A percentile compares a stretch with the other conserved stretches of the same genome.
Evolutionary conservation across 352 stramenopile species (phyloP).

Genomic region (Pythium dissotocum): DNA sequence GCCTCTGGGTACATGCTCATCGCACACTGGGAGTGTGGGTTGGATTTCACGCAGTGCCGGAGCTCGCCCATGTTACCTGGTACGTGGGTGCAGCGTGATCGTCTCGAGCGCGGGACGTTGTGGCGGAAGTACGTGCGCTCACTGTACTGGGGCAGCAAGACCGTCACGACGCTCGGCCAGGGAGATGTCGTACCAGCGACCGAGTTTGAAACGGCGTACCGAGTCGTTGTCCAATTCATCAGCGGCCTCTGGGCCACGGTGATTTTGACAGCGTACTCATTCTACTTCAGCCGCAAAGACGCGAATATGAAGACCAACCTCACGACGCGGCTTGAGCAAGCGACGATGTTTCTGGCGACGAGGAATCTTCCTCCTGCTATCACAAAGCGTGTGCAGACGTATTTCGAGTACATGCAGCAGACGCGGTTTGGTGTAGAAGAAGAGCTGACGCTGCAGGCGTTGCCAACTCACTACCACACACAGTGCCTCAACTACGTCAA

Average conservation of each 20-base stretch:
- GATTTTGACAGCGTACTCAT: conserved; percentile 69
- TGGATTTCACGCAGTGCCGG: conserved; percentile 21
- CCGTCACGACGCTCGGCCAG: conserved; percentile 66
- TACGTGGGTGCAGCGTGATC: conserved; percentile 65
- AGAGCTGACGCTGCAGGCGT: conserved; percentile 19
- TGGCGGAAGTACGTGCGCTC: conserved; percentile 57
- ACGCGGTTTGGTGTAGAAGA: conserved; percentile 47
- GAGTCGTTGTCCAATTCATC: conserved; percentile 60
- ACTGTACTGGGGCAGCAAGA: conserved; percentile 76
- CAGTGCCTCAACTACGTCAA: conserved; percentile 33
- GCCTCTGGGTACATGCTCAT: conserved; percentile 66
- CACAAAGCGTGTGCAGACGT: conserved; percentile 38
- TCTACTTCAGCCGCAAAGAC: conserved; percentile 74
- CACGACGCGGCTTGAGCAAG: conserved; percentile 62
- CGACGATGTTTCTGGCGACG: conserved; percentile 47
- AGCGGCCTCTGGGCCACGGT: conserved; percentile 68
- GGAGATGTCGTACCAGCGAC: conserved; percentile 67
- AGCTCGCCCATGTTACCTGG: conserved; percentile 25
- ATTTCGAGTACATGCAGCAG: conserved; percentile 78
- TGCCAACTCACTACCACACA: conserved; percentile 28
- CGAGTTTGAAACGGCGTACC: conserved; percentile 52
- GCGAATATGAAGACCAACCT: conserved; percentile 58
- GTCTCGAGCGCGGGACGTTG: conserved; percentile 43
- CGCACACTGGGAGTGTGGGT: conserved; percentile 33
- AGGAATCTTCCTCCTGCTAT: conserved; percentile 41